Evolutionary conservation across 768 basidiomycete genomes (phyloP).

Genomic region (Suillus occidentalis): DNA sequence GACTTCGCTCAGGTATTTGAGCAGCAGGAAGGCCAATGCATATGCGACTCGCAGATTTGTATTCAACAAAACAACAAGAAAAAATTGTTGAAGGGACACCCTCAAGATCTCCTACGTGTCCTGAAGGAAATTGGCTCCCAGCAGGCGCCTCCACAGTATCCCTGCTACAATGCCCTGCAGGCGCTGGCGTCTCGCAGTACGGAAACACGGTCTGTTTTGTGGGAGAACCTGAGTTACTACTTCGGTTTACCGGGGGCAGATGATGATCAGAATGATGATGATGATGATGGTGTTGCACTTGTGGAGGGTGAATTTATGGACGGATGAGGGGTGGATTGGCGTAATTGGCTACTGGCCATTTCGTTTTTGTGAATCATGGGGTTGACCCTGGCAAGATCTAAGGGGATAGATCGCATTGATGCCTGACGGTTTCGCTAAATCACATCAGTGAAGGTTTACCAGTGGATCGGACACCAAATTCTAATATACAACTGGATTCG

Average conservation of each 20-base stretch:
- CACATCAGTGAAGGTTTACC: no score
- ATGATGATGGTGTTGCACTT: constrained; percentile 1
- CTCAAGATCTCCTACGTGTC: constrained; percentile 1
- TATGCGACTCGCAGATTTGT: not conserved
- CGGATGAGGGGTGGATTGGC: not conserved
- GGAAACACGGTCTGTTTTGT: not conserved
- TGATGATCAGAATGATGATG: constrained; percentile 1
- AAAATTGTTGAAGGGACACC: not conserved
- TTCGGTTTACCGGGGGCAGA: not conserved
- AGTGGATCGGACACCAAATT: no score
- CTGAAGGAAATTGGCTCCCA: not conserved
- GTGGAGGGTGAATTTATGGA: not conserved
- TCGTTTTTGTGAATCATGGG: not conserved
- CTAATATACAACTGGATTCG: not conserved
- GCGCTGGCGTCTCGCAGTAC: not conserved
- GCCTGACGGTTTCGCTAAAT: no score
- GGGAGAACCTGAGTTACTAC: not conserved
- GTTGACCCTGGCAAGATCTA: no score
- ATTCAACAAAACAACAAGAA: not conserved
- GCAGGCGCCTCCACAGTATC: not conserved
- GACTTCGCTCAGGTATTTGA: not conserved
- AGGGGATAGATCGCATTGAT: no score
- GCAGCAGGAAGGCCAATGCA: not conserved
- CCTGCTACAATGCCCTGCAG: not conserved
- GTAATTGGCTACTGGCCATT: not conserved